phyloP scores from a whole-genome alignment of 1,284 basidiomycete genomes.

The Sanguinoderma infundibulare region DNA sequence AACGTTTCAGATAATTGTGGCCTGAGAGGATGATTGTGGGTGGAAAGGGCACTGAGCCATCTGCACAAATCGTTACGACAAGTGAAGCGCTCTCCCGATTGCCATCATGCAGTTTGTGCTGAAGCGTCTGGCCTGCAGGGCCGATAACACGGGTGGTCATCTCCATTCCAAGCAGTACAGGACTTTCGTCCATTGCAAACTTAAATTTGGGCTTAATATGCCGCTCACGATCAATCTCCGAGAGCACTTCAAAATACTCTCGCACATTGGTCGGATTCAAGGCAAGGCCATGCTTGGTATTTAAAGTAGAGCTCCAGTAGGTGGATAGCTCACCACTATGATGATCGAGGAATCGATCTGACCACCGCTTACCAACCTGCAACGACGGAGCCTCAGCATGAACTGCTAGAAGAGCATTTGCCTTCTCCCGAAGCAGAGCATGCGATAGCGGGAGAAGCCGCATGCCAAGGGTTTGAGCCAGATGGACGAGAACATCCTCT shows the following conservation, averaged over 20 bases:
- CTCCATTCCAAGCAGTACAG: not conserved
- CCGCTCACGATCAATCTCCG: not conserved
- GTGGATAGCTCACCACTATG: not conserved
- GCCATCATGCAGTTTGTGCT: constrained; percentile 38
- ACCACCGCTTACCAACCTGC: not conserved
- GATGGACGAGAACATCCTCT: not conserved
- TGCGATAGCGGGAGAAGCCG: not conserved
- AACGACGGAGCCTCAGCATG: not conserved
- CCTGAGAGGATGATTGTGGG: not conserved
- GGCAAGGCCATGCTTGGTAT: not conserved
- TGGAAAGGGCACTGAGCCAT: not conserved
- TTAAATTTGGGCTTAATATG: not conserved
- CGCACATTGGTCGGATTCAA: not conserved
- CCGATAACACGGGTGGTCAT: not conserved
- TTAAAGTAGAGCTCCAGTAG: too few relatives aligned
- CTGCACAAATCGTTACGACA: constrained; percentile 38
- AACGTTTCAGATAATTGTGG: not conserved
- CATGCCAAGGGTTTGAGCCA: not conserved
- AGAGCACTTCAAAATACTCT: constrained; percentile 1
- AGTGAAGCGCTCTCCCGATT: constrained; percentile 43
- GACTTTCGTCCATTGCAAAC: constrained; percentile 1
- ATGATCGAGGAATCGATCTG: not conserved
- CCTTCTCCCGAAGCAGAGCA: not conserved
- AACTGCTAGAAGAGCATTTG: not conserved
- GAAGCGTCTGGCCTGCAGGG: constrained; percentile 13